Evolutionary conservation across 805 yeast genomes (phyloP).

Genomic region (Komagataella populi): DNA sequence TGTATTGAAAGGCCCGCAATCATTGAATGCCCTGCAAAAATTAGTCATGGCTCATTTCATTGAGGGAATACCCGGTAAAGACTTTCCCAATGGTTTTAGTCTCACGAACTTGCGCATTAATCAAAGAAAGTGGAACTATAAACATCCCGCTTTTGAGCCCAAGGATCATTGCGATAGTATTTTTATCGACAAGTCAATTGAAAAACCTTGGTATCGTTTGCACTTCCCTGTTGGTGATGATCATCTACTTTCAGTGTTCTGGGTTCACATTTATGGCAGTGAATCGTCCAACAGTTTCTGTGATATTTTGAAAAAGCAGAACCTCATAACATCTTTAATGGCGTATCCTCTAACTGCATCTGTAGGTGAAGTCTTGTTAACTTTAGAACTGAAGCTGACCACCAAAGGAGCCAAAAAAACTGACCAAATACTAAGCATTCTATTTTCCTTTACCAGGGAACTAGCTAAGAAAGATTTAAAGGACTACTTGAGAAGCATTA

Average conservation of each 20-base stretch:
- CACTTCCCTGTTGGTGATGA: not conserved
- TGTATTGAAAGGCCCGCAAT: constrained; percentile 55
- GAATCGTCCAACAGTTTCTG: constrained; percentile 41
- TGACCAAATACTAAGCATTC: constrained; percentile 10
- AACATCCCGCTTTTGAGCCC: not conserved
- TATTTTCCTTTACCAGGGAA: not conserved
- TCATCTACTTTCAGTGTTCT: constrained; percentile 7
- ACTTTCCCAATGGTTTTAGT: not conserved
- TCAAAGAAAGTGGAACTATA: not conserved
- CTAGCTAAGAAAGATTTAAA: constrained; percentile 9
- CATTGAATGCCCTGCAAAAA: constrained; percentile 42
- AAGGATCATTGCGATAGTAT: not conserved
- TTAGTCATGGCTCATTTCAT: constrained; percentile 31
- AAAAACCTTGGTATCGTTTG: not conserved
- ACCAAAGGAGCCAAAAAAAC: constrained; percentile 27
- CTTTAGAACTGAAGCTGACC: constrained; percentile 37
- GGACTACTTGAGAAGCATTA: constrained; percentile 29
- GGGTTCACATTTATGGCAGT: constrained; percentile 53
- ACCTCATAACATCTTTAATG: constrained; percentile 21
- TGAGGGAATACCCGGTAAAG: constrained; percentile 11
- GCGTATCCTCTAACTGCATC: constrained; percentile 29
- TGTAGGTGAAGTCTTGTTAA: constrained; percentile 22
- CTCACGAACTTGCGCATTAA: not conserved
- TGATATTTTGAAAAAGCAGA: constrained; percentile 19
- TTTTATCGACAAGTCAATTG: not conserved